phyloP scores from a whole-genome alignment of 441 rosid genomes.

The Syzygium malaccense region DNA sequence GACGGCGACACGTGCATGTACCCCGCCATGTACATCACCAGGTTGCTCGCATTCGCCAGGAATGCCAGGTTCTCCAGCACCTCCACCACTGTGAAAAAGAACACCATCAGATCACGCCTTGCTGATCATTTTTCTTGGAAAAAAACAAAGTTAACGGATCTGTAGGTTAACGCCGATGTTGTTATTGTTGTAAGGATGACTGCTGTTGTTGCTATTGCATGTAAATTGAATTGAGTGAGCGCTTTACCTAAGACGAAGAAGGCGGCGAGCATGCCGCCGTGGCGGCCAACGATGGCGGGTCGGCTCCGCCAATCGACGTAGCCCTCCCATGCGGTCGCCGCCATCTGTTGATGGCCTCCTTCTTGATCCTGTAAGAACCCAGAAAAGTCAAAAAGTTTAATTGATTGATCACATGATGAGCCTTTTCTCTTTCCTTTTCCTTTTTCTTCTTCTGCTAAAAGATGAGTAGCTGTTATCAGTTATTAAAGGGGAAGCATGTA shows the following conservation, averaged over 20 bases:
- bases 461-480: background rate
- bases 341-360: slow-evolving; percentile 10
- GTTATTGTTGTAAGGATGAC: background rate
- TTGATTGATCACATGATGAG: background rate
- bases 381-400: background rate
- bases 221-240: background rate
- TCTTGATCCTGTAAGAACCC: slow-evolving; percentile 41
- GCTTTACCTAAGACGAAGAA: slow-evolving; percentile 57
- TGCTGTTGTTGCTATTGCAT: background rate
- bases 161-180: background rate
- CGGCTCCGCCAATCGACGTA: slow-evolving; percentile 78
- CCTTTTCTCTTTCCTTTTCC: background rate
- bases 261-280: slow-evolving; percentile 88
- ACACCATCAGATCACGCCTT: background rate
- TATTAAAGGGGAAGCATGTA: background rate
- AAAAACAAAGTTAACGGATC: background rate
- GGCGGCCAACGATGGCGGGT: slow-evolving; percentile 61
- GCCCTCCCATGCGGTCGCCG: slow-evolving; percentile 43
- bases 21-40: slow-evolving; percentile 61
- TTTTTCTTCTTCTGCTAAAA: background rate
- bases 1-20: slow-evolving; percentile 86
- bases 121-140: background rate
- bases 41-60: slow-evolving; percentile 91
- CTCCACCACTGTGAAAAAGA: slow-evolving; percentile 48
- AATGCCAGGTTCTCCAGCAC: slow-evolving; percentile 86